Base-by-base conservation (phyloP, 441 rosid species). In the Bocquillonia castaneifolia region DNA sequence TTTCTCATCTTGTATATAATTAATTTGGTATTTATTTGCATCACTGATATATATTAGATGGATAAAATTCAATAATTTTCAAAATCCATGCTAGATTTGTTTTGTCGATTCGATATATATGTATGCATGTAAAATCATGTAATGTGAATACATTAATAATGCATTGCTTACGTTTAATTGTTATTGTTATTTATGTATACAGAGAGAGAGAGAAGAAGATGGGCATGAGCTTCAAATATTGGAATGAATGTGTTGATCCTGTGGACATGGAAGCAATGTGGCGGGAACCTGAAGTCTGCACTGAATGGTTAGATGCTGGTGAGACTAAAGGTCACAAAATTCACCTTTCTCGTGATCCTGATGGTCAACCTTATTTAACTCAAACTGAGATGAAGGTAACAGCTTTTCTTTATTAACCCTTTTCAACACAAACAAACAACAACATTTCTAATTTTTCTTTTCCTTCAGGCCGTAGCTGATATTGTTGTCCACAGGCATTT, bases 281-380 rank as follows among this genome's bases (percentile, higher is more conserved):
- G 99, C 55, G 72, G 74, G 82, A 81, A 60, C 88, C 89, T 72
- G 88, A 85, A 25, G 92, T 94, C 42, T 78, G 84, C 66, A 79
- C 78, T 50, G 96, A 94, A 72, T 94, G 99, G 99, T 45, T 86
- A 63, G 86, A 83, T 64, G 96, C 85, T 69, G 97, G 99, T 44
- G 99, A 93, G 81, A 74, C 85, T 50, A 77, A 55, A 80, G 96
- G 88, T 22, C 92, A 87, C 62, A 91, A 82, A 70, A 87, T 93
- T 81, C 96, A 88, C 63, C 82, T 93, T 64, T 93, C 99, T 12
- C 82, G 96, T 72, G 99, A 93, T 87, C 95, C 96, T 53, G 96
- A 90, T 69, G 99, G 99, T 2, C 87, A 93, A 69, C 83, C 92
- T 69, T 91, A 84, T 76, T 81, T 93, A 64, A 93, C 99, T 37